Evolutionary conservation across 1,284 basidiomycete species (phyloP).

Genomic region (Malassezia nana): DNA sequence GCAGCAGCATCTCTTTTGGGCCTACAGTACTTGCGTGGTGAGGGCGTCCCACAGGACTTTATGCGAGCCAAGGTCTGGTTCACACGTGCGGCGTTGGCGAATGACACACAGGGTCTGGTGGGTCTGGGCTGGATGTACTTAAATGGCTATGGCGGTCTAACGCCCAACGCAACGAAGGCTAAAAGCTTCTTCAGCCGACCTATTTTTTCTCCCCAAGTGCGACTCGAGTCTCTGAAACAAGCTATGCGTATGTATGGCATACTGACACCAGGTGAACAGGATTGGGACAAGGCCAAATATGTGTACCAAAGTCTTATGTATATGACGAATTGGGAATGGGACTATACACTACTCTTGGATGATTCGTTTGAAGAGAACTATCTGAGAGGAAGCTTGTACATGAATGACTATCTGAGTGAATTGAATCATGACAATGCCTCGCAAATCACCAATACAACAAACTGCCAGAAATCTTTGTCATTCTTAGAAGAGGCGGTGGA

Average conservation of each 20-base stretch:
- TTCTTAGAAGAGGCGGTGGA: slow-evolving; percentile 55
- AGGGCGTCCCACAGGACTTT: slow-evolving; percentile 72
- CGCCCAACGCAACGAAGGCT: neutral
- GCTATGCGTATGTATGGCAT: neutral
- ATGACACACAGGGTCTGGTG: slow-evolving; percentile 77
- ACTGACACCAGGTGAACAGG: neutral
- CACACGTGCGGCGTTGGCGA: slow-evolving; percentile 61
- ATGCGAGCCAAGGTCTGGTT: slow-evolving; percentile 83
- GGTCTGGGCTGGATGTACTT: slow-evolving; percentile 81
- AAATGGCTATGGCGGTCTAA: slow-evolving; percentile 65
- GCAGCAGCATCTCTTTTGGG: slow-evolving; percentile 55
- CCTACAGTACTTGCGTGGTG: slow-evolving; percentile 84
- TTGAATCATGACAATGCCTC: too few species aligned
- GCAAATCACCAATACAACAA: neutral
- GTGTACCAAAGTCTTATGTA: neutral
- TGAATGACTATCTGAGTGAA: too few species aligned
- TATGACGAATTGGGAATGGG: neutral
- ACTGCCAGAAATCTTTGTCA: slow-evolving; percentile 4
- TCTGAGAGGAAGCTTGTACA: neutral
- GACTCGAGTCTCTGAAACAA: neutral
- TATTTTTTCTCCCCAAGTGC: neutral
- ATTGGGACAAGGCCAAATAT: neutral
- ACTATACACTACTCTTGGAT: neutral
- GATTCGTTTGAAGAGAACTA: neutral
- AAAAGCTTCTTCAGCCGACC: neutral